phyloP scores from a whole-genome alignment of 208 protist species.

The Naegleria fowleri region DNA sequence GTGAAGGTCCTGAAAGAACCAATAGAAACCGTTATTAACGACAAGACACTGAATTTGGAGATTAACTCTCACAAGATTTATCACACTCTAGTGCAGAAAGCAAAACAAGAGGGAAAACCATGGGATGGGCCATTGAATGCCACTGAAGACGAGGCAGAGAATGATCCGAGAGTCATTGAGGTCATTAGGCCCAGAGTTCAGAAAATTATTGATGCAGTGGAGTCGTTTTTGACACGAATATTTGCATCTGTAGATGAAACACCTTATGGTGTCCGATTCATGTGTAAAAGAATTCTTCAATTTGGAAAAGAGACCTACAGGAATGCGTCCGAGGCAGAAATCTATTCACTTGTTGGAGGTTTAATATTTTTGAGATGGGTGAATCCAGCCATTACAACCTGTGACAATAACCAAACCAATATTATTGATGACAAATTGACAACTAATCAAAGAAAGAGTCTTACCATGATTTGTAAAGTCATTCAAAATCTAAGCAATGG shows the following conservation, averaged over 20 bases:
- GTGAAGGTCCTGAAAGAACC: neutral
- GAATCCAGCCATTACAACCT: conserved; percentile 21
- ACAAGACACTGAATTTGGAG: conserved; percentile 2
- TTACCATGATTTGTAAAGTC: conserved; percentile 20
- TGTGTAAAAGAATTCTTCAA: conserved; percentile 31
- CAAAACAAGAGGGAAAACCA: neutral
- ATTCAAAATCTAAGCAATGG: conserved; percentile 30
- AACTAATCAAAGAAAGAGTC: conserved; percentile 25
- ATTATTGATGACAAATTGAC: conserved; percentile 9
- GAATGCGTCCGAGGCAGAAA: neutral
- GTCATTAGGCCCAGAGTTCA: neutral
- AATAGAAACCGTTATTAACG: neutral
- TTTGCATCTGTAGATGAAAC: conserved; percentile 2
- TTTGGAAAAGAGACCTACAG: neutral
- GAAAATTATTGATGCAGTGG: neutral
- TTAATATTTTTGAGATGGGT: conserved; percentile 17
- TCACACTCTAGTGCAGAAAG: neutral
- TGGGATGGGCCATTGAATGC: neutral
- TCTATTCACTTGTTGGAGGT: conserved; percentile 19
- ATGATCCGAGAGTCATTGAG: neutral
- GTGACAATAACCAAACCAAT: neutral
- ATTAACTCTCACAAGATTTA: conserved; percentile 20
- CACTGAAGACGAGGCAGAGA: neutral
- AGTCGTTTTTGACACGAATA: conserved; percentile 1
- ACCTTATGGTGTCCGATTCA: conserved; percentile 21